These are phyloP conservation scores for Tetrahymena malaccensis DNA, from an alignment of 73 alveolate genomes.

Conservation along the genomic window DNA sequence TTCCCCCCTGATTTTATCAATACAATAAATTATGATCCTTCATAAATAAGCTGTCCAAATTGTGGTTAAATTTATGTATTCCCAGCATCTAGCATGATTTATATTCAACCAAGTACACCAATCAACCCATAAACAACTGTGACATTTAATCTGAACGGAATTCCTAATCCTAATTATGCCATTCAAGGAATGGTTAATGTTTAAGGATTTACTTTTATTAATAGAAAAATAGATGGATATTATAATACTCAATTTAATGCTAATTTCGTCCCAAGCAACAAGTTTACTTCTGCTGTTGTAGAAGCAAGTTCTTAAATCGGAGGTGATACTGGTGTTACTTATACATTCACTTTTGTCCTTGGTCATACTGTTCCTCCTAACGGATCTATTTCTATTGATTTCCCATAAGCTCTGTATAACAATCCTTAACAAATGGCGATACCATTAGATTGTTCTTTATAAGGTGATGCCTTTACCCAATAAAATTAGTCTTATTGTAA, in stretches of 20 bases:
- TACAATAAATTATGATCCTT: not conserved
- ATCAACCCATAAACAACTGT: not conserved
- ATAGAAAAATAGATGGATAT: not conserved
- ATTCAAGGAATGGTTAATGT: not conserved
- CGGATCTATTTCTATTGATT: not conserved
- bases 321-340: not conserved
- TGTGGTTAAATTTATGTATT: not conserved
- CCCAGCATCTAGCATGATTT: not conserved
- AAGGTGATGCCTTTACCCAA: not conserved
- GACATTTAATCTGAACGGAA: not conserved
- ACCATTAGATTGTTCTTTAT: not conserved
- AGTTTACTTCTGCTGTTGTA: not conserved
- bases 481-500: not conserved
- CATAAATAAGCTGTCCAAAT: not conserved
- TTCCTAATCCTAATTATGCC: not conserved
- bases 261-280: not conserved
- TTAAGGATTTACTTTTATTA: not conserved
- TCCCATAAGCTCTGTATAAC: not conserved
- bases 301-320: not conserved
- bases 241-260: not conserved
- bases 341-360: not conserved
- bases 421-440: not conserved
- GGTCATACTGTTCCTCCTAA: not conserved
- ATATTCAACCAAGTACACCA: not conserved
- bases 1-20: not conserved